Percentiles rank a stretch among this genome's conserved stretches.
Evolutionary conservation across 139 green algal genomes (phyloP).

Genomic region (Chlorokybus atmophyticus): DNA sequence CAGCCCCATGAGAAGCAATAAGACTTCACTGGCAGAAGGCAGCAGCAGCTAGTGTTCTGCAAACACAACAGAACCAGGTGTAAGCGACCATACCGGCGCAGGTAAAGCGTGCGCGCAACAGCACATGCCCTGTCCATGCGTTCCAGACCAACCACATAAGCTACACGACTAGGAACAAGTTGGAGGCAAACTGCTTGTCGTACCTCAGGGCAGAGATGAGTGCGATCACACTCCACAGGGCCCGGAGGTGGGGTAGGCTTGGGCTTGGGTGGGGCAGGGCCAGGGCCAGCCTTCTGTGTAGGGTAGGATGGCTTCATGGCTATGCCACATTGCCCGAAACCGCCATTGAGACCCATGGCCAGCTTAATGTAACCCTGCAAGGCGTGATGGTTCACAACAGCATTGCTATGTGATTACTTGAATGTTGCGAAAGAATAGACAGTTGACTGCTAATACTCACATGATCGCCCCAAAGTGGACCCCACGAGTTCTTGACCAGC

Average conservation of each 20-base stretch:
- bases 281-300: slow-evolving; percentile 57
- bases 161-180: background rate
- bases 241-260: slow-evolving; percentile 15
- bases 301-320: slow-evolving; percentile 72
- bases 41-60: slow-evolving; percentile 87
- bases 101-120: too few relatives aligned
- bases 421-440: too few relatives aligned
- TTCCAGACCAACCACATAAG: background rate
- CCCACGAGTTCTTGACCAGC: slow-evolving; percentile 96
- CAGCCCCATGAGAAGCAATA: slow-evolving; percentile 73
- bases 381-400: too few relatives aligned
- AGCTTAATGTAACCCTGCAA: slow-evolving; percentile 71
- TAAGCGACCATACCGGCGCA: too few relatives aligned
- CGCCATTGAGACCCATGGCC: slow-evolving; percentile 15
- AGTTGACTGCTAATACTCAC: too few relatives aligned
- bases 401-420: too few relatives aligned
- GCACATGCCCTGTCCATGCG: slow-evolving; percentile 3
- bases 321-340: slow-evolving; percentile 77
- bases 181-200: background rate
- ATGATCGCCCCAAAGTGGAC: slow-evolving; percentile 53
- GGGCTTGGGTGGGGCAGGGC: slow-evolving; percentile 36
- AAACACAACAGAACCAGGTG: too few relatives aligned
- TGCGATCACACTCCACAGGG: slow-evolving; percentile 58
- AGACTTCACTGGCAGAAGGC: slow-evolving; percentile 44
- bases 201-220: slow-evolving; percentile 35